A percentile compares a stretch with the other conserved stretches of the same genome.
Evolutionary conservation across 306 rosid species (phyloP).

Genomic region (Gastrolobium bilobum): DNA sequence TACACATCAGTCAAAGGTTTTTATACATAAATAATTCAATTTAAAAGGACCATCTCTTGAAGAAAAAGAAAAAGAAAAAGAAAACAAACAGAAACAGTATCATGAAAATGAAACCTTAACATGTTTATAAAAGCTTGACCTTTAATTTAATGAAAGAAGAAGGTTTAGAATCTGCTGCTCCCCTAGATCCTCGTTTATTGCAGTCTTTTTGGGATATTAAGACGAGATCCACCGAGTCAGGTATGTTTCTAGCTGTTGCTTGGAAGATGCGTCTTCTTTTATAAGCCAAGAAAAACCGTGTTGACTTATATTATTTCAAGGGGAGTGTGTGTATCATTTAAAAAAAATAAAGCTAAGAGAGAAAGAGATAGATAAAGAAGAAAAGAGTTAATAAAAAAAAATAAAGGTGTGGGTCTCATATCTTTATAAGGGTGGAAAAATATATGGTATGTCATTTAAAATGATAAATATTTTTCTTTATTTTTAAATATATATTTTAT

Average conservation of each 20-base stretch:
- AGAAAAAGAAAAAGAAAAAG: background rate
- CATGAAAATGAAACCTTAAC: slow-evolving; percentile 1
- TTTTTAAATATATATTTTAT: too few relatives aligned
- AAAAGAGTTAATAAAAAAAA: too few relatives aligned
- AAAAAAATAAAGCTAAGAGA: background rate
- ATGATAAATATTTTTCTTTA: too few relatives aligned
- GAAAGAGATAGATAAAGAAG: background rate
- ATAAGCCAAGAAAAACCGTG: slow-evolving; percentile 38
- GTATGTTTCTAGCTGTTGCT: slow-evolving; percentile 19
- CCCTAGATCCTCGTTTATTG: background rate
- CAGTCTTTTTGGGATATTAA: background rate
- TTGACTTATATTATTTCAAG: too few relatives aligned
- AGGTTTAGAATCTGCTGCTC: slow-evolving; percentile 38
- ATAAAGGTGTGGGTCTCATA: too few relatives aligned
- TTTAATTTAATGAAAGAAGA: slow-evolving; percentile 41
- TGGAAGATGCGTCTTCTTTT: slow-evolving; percentile 49
- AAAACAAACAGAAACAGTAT: background rate
- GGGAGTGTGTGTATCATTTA: too few relatives aligned
- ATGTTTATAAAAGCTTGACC: slow-evolving; percentile 41
- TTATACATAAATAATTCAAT: slow-evolving; percentile 7
- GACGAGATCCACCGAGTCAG: background rate
- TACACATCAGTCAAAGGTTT: slow-evolving; percentile 20
- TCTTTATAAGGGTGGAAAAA: too few relatives aligned
- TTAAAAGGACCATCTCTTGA: background rate
- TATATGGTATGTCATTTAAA: too few relatives aligned